phyloP scores from a whole-genome alignment of 305 asterid genomes.

The Galium porrigens region DNA sequence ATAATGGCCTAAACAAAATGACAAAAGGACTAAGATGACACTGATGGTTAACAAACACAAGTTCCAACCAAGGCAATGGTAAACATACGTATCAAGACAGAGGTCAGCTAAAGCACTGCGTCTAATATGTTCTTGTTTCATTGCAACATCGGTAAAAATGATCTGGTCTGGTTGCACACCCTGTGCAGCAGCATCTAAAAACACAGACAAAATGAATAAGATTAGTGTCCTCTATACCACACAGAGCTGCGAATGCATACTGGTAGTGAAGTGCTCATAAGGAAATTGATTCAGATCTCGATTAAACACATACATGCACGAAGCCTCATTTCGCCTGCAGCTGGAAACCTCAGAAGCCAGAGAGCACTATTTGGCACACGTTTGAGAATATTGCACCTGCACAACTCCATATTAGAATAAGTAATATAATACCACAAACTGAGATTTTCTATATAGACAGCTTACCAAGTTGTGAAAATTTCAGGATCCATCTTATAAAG shows the following conservation, averaged over 20 bases:
- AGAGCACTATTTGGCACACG: conserved; percentile 93
- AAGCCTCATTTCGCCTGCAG: conserved; percentile 91
- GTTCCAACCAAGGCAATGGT: neutral
- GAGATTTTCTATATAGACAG: conserved; percentile 3
- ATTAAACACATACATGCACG: conserved; percentile 52
- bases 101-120: conserved; percentile 90
- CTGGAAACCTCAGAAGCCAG: conserved; percentile 95
- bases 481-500: conserved; percentile 99
- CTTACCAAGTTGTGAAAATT: conserved; percentile 64
- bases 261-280: neutral
- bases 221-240: neutral
- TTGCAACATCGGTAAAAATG: conserved; percentile 86
- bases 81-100: conserved; percentile 78
- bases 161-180: conserved; percentile 92
- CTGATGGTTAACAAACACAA: neutral
- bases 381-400: conserved; percentile 95
- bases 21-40: conserved; percentile 4
- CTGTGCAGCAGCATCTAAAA: conserved; percentile 79
- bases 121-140: conserved; percentile 91
- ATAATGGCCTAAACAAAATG: conserved; percentile 54
- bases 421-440: neutral
- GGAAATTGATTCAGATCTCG: conserved; percentile 1
- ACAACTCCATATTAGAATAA: neutral
- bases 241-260: neutral
- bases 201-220: conserved; percentile 9